Conservation (phyloP, 495 filamentous ascomycete species). For the Massariosphaeria phaeospora region DNA sequence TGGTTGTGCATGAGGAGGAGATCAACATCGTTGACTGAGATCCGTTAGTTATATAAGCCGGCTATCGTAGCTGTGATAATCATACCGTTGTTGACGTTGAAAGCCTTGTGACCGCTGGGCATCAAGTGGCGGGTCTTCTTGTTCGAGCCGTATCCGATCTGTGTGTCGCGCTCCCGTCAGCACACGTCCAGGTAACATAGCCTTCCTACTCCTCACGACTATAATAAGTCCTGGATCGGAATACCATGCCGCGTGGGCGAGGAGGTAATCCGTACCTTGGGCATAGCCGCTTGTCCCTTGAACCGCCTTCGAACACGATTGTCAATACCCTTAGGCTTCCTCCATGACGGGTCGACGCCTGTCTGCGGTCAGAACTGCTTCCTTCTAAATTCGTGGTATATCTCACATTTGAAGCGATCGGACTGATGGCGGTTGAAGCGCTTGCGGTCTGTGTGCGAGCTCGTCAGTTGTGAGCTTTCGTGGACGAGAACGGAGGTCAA, state of each 20-base stretch:
- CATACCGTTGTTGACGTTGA: constrained; percentile 85
- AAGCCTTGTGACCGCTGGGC: constrained; percentile 99
- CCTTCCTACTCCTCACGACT: neutral
- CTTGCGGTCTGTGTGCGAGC: constrained; percentile 62
- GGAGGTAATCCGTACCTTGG: constrained; percentile 66
- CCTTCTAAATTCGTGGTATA: neutral
- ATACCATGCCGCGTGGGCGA: no score
- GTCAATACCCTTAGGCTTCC: constrained; percentile 99
- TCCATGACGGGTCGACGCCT: constrained; percentile 71
- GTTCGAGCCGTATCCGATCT: constrained; percentile 98
- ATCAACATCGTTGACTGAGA: constrained; percentile 71
- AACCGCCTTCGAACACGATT: constrained; percentile 86
- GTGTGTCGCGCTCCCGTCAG: constrained; percentile 27
- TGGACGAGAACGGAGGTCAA: constrained; percentile 18
- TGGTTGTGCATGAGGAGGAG: constrained; percentile 99
- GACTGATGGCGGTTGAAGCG: constrained; percentile 92
- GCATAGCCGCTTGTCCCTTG: constrained; percentile 93
- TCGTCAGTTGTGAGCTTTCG: constrained; percentile 3
- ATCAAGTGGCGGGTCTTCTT: constrained; percentile 98
- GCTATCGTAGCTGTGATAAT: neutral
- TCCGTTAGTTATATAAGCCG: neutral
- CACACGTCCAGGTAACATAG: constrained; percentile 7
- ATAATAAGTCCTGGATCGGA: no score
- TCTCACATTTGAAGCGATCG: constrained; percentile 79
- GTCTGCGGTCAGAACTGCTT: constrained; percentile 15